These are phyloP conservation scores for Reutealis trisperma DNA, from an alignment of 345 rosid species.

Conservation along the genomic window DNA sequence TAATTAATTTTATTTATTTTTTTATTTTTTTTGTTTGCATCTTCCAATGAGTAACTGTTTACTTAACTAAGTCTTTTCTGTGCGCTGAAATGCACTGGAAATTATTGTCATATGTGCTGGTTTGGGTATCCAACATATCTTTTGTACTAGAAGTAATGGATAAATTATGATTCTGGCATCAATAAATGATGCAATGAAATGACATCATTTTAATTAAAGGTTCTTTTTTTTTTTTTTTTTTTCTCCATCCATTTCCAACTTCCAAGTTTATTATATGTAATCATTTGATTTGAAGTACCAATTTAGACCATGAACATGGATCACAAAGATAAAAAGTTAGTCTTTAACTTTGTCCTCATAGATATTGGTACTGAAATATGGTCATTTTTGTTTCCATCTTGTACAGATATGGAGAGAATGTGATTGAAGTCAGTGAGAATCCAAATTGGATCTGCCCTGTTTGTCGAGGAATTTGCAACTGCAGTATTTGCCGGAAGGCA, in stretches of 20 bases:
- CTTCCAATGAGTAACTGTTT: not conserved
- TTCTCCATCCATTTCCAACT: not conserved
- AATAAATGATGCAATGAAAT: not conserved
- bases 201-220: not conserved
- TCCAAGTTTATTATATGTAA: not conserved
- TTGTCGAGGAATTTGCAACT: conserved; percentile 45
- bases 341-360: not conserved
- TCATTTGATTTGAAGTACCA: not conserved
- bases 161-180: not conserved
- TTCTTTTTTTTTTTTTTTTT: too few species aligned
- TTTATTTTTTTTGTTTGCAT: not conserved
- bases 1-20: not conserved
- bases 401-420: conserved; percentile 45
- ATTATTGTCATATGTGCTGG: too few species aligned
- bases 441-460: conserved; percentile 44
- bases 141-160: not conserved
- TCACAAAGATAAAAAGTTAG: not conserved
- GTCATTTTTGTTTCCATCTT: not conserved
- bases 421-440: conserved; percentile 34
- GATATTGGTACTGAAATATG: not conserved
- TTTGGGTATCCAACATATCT: too few species aligned
- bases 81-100: not conserved
- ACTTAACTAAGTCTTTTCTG: not conserved
- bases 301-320: not conserved
- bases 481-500: conserved; percentile 34